These are phyloP conservation scores for Aspergillus oerlinghausenensis DNA, from an alignment of 2,329 filamentous ascomycete genomes.

Conservation along the genomic window DNA sequence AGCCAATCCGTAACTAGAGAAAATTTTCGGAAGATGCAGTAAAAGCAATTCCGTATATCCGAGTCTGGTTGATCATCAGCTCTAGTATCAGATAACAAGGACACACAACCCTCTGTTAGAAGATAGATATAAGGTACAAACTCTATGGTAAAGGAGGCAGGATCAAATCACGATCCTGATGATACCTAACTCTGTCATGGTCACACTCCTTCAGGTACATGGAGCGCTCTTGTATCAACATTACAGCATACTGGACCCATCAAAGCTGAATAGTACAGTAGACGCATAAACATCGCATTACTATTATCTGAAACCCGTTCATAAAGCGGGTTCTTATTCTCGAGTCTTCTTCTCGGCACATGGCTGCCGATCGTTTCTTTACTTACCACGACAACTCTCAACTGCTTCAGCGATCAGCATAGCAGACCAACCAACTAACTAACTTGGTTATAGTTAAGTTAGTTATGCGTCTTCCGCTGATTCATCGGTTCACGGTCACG, in stretches of 20 bases:
- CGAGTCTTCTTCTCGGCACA: not conserved
- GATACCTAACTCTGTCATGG: not conserved
- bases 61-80: not conserved
- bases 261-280: no score
- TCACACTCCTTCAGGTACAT: not conserved
- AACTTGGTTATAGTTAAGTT: no score
- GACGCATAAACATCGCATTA: not conserved
- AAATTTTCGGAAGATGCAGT: not conserved
- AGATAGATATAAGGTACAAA: no score
- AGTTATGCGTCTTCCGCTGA: not conserved
- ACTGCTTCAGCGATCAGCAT: not conserved
- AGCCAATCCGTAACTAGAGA: not conserved
- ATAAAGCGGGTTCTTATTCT: not conserved
- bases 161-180: not conserved
- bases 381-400: not conserved
- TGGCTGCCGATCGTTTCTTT: not conserved
- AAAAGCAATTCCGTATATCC: conserved; percentile 3
- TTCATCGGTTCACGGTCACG: conserved; percentile 1
- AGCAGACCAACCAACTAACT: not conserved
- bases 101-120: not conserved
- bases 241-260: not conserved
- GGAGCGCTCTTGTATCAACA: not conserved
- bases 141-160: not conserved
- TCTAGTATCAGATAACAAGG: not conserved
- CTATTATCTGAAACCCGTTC: not conserved